Conservation (phyloP, 768 basidiomycete species). For the Hirschioporus abietinus region DNA sequence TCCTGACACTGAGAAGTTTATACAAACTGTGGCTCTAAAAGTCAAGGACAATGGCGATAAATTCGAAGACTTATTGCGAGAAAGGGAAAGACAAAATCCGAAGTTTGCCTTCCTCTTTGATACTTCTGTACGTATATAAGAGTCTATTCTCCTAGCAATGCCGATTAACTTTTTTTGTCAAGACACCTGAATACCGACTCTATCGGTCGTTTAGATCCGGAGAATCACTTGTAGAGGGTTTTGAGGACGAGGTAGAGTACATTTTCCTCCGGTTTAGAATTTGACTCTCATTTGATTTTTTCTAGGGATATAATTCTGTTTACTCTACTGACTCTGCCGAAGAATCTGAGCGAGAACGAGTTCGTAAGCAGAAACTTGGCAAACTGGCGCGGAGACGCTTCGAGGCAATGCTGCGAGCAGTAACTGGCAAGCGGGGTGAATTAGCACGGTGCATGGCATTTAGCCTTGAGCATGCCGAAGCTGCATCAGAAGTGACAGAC, state of each 20-base stretch:
- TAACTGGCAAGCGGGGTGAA: slow-evolving; percentile 84
- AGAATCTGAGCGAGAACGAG: slow-evolving; percentile 84
- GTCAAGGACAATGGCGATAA: slow-evolving; percentile 74
- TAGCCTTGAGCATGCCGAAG: slow-evolving; percentile 93
- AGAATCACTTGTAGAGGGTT: slow-evolving; percentile 52
- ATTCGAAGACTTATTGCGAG: slow-evolving; percentile 70
- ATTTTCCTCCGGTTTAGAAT: background rate
- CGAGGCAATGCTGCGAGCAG: slow-evolving; percentile 82
- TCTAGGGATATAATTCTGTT: slow-evolving; percentile 78
- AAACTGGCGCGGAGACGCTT: slow-evolving; percentile 78
- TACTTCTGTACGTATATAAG: slow-evolving; percentile 39
- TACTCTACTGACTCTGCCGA: slow-evolving; percentile 94
- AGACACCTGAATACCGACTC: slow-evolving; percentile 71
- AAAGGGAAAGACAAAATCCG: slow-evolving; percentile 73
- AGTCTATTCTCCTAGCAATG: slow-evolving; percentile 7
- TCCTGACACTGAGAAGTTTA: slow-evolving; percentile 76
- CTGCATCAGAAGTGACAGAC: slow-evolving; percentile 90
- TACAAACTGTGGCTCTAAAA: slow-evolving; percentile 81
- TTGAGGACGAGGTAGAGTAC: slow-evolving; percentile 67
- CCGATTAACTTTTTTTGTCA: slow-evolving; percentile 3
- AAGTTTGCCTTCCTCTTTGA: slow-evolving; percentile 76
- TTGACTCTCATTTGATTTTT: background rate
- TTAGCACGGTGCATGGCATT: slow-evolving; percentile 97
- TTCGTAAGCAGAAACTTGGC: slow-evolving; percentile 72
- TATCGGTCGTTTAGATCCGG: slow-evolving; percentile 67